Base-by-base conservation (phyloP, 305 asterid genomes). In the Fraxinus dipetala region DNA sequence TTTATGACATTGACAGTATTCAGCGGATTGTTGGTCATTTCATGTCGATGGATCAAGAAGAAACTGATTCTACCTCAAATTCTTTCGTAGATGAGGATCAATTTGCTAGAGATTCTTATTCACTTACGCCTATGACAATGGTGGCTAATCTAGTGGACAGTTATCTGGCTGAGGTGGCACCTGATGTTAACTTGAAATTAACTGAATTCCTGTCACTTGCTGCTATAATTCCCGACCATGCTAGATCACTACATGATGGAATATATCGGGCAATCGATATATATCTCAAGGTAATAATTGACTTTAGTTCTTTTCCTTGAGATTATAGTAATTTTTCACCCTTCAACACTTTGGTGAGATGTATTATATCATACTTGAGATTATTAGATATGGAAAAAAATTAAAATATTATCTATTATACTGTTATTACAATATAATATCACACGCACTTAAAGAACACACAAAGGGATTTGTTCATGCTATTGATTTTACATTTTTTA, bases 81-180 rank as follows among this genome's bases (percentile, higher is more conserved):
- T 43, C 72, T 2, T 72, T 73, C 5, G 82, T 7, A 1, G 91
- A 82, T 10, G 91, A 85, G 45, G 87, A 63, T 0, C 83, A 75
- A 48, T 73, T 85, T 2, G 76, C 35, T 8, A 85, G 80, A 16
- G 83, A 83, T 32, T 82, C 85, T 7, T 82, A 78, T 7, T 18
- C 85, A 6, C 80, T 76, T 1, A 59, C 83, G 31, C 79, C 85
- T 11, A 59, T 81, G 75, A 80, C 81, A 2, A 76, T 45, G 75
- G 92, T 89, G 73, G 90, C 88, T 34, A 89, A 85, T 83, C 84
- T 89, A 4, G 36, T 90, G 1, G 92, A 89, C 45, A 69, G 75
- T 67, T 90, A 87, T 82, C 85, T 90, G 6, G 91, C 91, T 7
- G 93, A 90, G 85, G 87, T 90, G 79, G 92, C 92, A 3, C 35